A percentile compares a stretch with the other conserved stretches of the same genome.
phyloP scores from a whole-genome alignment of 2,329 filamentous ascomycete genomes.

The Cladosporium sp. region DNA sequence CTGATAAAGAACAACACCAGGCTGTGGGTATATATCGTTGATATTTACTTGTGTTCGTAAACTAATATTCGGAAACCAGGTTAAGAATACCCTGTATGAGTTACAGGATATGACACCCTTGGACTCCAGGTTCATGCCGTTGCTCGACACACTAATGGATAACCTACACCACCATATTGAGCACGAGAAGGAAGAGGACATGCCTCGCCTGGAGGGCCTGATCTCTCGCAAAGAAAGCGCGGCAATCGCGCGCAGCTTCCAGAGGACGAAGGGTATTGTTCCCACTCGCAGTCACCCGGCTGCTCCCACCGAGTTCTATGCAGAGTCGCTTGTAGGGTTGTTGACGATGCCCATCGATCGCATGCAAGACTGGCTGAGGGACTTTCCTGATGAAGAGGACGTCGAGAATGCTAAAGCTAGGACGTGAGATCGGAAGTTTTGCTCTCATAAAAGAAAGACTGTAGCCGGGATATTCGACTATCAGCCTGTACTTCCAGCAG shows the following conservation, averaged over 20 bases:
- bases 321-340: conserved; percentile 19
- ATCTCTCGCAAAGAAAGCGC: conserved; percentile 17
- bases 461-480: not conserved
- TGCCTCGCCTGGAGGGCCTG: conserved; percentile 20
- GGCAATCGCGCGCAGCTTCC: conserved; percentile 17
- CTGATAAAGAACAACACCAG: conserved; percentile 32
- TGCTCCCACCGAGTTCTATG: conserved; percentile 14
- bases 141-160: conserved; percentile 18
- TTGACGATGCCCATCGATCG: conserved; percentile 22
- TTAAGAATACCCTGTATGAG: conserved; percentile 22
- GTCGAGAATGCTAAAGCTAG: conserved; percentile 2
- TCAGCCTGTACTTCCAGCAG: no score
- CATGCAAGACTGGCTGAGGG: conserved; percentile 20
- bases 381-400: conserved; percentile 15
- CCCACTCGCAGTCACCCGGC: conserved; percentile 18
- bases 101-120: conserved; percentile 19
- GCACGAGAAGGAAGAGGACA: conserved; percentile 21
- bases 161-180: conserved; percentile 21
- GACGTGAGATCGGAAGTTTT: not conserved
- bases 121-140: conserved; percentile 17
- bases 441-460: not conserved
- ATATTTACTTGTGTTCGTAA: not conserved
- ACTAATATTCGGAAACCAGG: conserved; percentile 12
- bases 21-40: conserved; percentile 1
- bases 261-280: conserved; percentile 20